Evolutionary conservation across 2,329 filamentous ascomycete species (phyloP).

Genomic region (Cercospora berteroae): DNA sequence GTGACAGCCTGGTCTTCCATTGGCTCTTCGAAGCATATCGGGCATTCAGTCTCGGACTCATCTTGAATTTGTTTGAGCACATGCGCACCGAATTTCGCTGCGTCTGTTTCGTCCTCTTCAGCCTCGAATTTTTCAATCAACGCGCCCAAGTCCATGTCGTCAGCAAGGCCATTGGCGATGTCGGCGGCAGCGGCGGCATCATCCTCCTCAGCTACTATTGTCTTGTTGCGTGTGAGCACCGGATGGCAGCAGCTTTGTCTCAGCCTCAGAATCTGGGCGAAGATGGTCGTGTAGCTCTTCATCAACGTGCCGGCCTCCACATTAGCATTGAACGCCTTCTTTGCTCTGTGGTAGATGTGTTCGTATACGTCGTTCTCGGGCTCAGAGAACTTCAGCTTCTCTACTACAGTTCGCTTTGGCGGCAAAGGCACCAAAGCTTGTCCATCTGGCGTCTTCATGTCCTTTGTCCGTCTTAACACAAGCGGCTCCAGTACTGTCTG

Average conservation of each 20-base stretch:
- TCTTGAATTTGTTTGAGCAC: constrained; percentile 88
- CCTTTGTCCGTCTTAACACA: constrained; percentile 92
- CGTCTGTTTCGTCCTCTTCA: constrained; percentile 56
- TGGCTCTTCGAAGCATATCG: constrained; percentile 90
- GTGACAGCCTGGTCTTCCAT: constrained; percentile 95
- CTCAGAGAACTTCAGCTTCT: constrained; percentile 80
- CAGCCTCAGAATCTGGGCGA: constrained; percentile 89
- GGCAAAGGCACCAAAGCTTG: constrained; percentile 78
- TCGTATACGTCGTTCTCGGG: constrained; percentile 90
- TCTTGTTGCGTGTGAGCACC: constrained; percentile 78
- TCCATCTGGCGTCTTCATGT: constrained; percentile 93
- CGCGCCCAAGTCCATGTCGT: constrained; percentile 92
- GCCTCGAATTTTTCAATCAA: constrained; percentile 79
- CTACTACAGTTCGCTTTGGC: constrained; percentile 75
- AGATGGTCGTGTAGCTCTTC: constrained; percentile 95
- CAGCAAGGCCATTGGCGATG: constrained; percentile 74
- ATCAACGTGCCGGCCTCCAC: constrained; percentile 88
- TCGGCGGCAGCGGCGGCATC: constrained; percentile 77
- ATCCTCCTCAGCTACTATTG: constrained; percentile 82
- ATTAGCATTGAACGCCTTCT: constrained; percentile 79
- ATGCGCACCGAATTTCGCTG: constrained; percentile 78
- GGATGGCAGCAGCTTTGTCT: constrained; percentile 95
- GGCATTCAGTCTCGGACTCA: constrained; percentile 85
- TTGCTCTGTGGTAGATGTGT: constrained; percentile 79
- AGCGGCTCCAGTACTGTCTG: constrained; percentile 94